phyloP scores from a whole-genome alignment of 352 stramenopile species.

The Phytophthora sp. region DNA sequence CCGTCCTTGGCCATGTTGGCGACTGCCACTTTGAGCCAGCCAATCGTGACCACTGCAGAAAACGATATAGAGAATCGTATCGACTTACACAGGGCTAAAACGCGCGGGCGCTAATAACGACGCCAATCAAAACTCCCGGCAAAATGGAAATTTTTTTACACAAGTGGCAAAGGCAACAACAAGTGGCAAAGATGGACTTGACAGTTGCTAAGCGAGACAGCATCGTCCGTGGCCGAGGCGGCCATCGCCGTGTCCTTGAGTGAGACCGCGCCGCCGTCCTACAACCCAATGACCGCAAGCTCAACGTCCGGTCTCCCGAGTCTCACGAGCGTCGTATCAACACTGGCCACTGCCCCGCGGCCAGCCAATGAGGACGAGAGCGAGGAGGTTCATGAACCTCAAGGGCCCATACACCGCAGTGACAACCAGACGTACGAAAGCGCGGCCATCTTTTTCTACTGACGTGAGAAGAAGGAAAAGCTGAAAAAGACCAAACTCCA shows the following conservation, averaged over 20 bases:
- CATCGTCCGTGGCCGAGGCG: slow-evolving; percentile 21
- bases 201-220: slow-evolving; percentile 21
- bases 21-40: slow-evolving; percentile 27
- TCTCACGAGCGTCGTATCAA: background rate
- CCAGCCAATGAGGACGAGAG: slow-evolving; percentile 8
- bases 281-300: background rate
- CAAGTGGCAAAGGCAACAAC: slow-evolving; percentile 3
- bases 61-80: slow-evolving; percentile 16
- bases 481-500: slow-evolving; percentile 24
- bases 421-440: slow-evolving; percentile 52
- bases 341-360: background rate
- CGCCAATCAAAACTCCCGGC: slow-evolving; percentile 3
- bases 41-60: slow-evolving; percentile 16
- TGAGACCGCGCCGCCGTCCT: background rate
- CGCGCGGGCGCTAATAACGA: slow-evolving; percentile 2
- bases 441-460: slow-evolving; percentile 51
- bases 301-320: background rate
- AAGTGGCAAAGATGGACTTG: slow-evolving; percentile 16
- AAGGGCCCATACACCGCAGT: slow-evolving; percentile 45
- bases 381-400: slow-evolving; percentile 57
- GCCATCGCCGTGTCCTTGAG: background rate
- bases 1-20: slow-evolving; percentile 20
- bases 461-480: slow-evolving; percentile 37
- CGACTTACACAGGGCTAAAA: background rate
- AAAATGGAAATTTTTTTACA: too few relatives aligned